These are phyloP conservation scores for Phascolomyces articulosus DNA, from an alignment of 371 early-diverging fungal species.

Conservation along the genomic window DNA sequence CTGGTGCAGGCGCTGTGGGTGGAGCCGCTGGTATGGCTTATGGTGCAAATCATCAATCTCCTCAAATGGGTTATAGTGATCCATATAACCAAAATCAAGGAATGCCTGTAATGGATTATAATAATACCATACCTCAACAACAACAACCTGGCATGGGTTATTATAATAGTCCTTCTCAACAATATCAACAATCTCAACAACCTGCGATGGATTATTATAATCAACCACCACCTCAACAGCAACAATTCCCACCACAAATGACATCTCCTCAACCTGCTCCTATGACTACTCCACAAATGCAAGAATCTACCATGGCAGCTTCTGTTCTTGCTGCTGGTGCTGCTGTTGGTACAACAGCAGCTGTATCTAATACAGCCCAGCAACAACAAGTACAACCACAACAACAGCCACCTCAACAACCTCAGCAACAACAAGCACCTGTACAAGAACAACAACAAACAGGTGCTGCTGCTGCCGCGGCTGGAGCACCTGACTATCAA, in stretches of 20 bases:
- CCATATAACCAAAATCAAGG: background rate
- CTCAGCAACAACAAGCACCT: slow-evolving; percentile 2
- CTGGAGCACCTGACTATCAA: slow-evolving; percentile 1
- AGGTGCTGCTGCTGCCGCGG: slow-evolving; percentile 7
- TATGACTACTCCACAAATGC: background rate
- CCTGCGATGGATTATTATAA: background rate
- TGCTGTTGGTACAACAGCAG: slow-evolving; percentile 2
- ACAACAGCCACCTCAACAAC: background rate
- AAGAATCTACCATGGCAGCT: background rate
- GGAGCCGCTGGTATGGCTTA: background rate
- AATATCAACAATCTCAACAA: background rate
- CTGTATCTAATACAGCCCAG: background rate
- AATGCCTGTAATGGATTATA: slow-evolving; percentile 2
- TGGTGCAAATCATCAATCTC: background rate
- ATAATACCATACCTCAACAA: background rate
- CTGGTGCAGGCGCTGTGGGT: slow-evolving; percentile 6
- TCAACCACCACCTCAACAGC: background rate
- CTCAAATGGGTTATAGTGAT: background rate
- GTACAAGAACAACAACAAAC: no score
- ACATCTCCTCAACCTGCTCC: background rate
- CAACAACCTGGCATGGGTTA: background rate
- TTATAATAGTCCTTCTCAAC: background rate
- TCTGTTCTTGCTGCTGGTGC: slow-evolving; percentile 5
- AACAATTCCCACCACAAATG: slow-evolving; percentile 4
- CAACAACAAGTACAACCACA: slow-evolving; percentile 3